Conservation (phyloP, 345 rosid species). For the Tarenaya hassleriana region DNA sequence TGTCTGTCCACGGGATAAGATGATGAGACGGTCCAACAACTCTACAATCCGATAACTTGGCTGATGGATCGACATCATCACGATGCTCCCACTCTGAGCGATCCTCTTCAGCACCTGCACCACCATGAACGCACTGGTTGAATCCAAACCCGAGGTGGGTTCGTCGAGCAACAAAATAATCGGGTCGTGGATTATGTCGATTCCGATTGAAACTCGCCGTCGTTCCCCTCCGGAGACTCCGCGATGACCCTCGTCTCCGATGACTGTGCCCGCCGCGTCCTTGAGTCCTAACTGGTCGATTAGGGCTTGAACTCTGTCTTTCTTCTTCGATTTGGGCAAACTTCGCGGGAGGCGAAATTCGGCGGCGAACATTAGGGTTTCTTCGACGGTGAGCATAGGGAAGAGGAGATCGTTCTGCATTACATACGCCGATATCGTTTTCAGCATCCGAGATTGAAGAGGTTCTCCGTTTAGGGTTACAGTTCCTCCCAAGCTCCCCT, state of each 20-base stretch:
- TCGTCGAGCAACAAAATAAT: slow-evolving; percentile 73
- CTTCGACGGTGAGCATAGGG: slow-evolving; percentile 67
- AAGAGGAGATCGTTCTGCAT: slow-evolving; percentile 93
- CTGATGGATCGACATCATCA: slow-evolving; percentile 75
- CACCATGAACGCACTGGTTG: slow-evolving; percentile 74
- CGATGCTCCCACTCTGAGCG: slow-evolving; percentile 63
- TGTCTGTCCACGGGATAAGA: slow-evolving; percentile 49
- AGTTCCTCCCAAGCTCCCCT: slow-evolving; percentile 70
- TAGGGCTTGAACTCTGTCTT: slow-evolving; percentile 51
- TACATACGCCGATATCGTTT: slow-evolving; percentile 76
- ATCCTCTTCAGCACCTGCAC: slow-evolving; percentile 81
- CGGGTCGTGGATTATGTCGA: slow-evolving; percentile 81
- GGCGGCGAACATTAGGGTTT: slow-evolving; percentile 83
- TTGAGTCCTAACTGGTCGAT: slow-evolving; percentile 69
- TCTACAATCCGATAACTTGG: slow-evolving; percentile 52
- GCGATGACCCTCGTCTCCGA: slow-evolving; percentile 75
- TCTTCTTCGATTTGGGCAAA: slow-evolving; percentile 59
- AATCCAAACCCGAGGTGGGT: slow-evolving; percentile 90
- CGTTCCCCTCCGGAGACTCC: slow-evolving; percentile 53
- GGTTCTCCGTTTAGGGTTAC: slow-evolving; percentile 69
- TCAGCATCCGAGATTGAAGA: slow-evolving; percentile 27
- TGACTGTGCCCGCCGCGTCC: slow-evolving; percentile 47
- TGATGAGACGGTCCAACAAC: slow-evolving; percentile 49
- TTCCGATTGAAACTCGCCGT: slow-evolving; percentile 73
- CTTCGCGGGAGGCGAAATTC: slow-evolving; percentile 75